Base-by-base conservation (phyloP, 176 grass and related monocot genomes). In the Leersia perrieri region DNA sequence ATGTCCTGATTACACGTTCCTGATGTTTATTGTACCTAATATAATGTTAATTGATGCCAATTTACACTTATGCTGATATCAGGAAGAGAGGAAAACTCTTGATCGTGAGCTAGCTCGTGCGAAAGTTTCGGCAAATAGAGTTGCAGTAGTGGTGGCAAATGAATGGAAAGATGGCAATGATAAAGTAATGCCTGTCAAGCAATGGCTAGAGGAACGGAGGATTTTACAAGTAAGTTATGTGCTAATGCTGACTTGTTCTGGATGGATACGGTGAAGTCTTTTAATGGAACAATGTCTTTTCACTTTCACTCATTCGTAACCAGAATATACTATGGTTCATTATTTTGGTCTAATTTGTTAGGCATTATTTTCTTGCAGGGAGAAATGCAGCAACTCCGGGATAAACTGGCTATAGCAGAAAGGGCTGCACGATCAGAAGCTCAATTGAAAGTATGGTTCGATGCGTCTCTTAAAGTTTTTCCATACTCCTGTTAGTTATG, bases 131-230 rank as follows among this genome's bases (percentile, higher is more conserved):
- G 96, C 96, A 31, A 98, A 98, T 63, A 94, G 95, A 79, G 95
- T 98, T 85, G 96, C 96, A 18, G 96, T 99, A 51, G 96, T 99
- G 47, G 96, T 99, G 40, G 96, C 96, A 87, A 99, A 99, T 90
- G 96, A 99, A 67, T 99, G 96, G 96, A 99, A 99, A 86, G 96
- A 99, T 55, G 90, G 88, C 31, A 95, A 91, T 82, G 96, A 95
- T 86, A 99, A 99, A 93, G 92, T 99, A 72, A 99, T 99, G 96
- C 96, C 92, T 74, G 96, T 99, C 42, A 94, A 91, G 78, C 96
- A 95, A 83, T 99, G 96, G 96, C 84, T 99, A 12, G 96, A 99
- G 12, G 96, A 99, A 76, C 83, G 92, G 67, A 93, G 92, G 74
- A 80, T 95, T 72, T 66, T 99, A 63, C 96, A 95, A 79, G 96